A percentile compares a stretch with the other conserved stretches of the same genome.
Evolutionary conservation across 2,329 filamentous ascomycete genomes (phyloP).

Genomic region (Sporothrix protearum): DNA sequence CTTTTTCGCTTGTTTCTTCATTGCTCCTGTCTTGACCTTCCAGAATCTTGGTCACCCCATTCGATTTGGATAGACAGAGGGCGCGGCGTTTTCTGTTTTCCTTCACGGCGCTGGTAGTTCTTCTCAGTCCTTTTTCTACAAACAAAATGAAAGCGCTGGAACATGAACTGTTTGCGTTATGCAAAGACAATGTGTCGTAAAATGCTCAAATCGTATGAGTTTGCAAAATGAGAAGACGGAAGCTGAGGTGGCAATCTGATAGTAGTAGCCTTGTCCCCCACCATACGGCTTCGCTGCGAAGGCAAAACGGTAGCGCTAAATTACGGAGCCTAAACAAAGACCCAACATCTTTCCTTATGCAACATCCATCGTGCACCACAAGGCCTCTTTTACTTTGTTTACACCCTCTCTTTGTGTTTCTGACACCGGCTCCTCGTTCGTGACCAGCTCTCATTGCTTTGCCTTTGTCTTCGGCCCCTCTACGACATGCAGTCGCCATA

Average conservation of each 20-base stretch:
- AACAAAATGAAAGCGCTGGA: not conserved
- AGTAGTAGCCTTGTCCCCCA: slow-evolving; percentile 10
- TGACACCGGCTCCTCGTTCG: not conserved
- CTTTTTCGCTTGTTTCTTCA: not conserved
- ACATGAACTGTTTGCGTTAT: not conserved
- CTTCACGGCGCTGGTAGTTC: not conserved
- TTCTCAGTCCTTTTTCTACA: not conserved
- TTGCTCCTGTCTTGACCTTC: not conserved
- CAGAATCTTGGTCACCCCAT: not conserved
- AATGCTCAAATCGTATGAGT: not conserved
- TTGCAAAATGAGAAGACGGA: not conserved
- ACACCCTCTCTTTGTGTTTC: no score
- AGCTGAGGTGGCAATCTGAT: not conserved
- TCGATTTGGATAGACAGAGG: not conserved
- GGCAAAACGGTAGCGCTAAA: not conserved
- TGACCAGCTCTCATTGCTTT: not conserved
- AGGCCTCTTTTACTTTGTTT: not conserved
- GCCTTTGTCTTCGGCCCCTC: not conserved
- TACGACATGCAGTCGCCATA: slow-evolving; percentile 11
- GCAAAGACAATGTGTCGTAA: not conserved
- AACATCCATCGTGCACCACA: not conserved
- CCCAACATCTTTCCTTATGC: not conserved
- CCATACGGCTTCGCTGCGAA: not conserved
- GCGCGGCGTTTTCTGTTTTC: not conserved
- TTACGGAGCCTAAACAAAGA: not conserved